phyloP scores from a whole-genome alignment of 768 basidiomycete genomes.

The Steccherinum ochraceum region DNA sequence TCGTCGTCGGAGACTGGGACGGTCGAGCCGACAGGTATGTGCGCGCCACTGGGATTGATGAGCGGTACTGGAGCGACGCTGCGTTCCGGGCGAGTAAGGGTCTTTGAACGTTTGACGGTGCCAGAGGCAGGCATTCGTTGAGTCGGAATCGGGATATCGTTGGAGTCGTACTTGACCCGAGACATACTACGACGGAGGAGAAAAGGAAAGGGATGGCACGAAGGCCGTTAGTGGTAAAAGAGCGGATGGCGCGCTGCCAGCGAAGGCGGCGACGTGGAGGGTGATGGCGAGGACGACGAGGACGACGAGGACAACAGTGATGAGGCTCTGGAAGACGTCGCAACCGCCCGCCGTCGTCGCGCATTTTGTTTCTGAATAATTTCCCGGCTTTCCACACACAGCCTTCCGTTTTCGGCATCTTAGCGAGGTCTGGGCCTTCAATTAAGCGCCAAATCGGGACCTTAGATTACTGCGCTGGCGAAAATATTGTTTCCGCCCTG shows the following conservation, averaged over 20 bases:
- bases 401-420: not conserved
- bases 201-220: constrained; percentile 16
- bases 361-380: not conserved
- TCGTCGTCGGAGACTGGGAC: constrained; percentile 23
- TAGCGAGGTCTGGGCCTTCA: not conserved
- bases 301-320: constrained; percentile 16
- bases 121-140: constrained; percentile 12
- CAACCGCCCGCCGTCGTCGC: not conserved
- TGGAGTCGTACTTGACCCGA: constrained; percentile 20
- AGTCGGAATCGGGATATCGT: constrained; percentile 68
- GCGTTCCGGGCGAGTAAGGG: constrained; percentile 93
- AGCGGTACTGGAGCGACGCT: constrained; percentile 91
- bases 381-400: no score
- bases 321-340: constrained; percentile 8
- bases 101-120: constrained; percentile 85
- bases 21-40: constrained; percentile 32
- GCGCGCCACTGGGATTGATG: constrained; percentile 70
- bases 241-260: constrained; percentile 13
- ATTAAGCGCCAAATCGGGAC: not conserved
- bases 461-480: not conserved
- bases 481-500: not conserved
- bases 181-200: constrained; percentile 16
- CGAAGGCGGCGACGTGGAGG: constrained; percentile 15
- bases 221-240: constrained; percentile 12
- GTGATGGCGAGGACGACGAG: constrained; percentile 12